Percentiles rank a stretch among this genome's conserved stretches.
Conservation (phyloP, 768 basidiomycete genomes). For the Phallus indusiatus region DNA sequence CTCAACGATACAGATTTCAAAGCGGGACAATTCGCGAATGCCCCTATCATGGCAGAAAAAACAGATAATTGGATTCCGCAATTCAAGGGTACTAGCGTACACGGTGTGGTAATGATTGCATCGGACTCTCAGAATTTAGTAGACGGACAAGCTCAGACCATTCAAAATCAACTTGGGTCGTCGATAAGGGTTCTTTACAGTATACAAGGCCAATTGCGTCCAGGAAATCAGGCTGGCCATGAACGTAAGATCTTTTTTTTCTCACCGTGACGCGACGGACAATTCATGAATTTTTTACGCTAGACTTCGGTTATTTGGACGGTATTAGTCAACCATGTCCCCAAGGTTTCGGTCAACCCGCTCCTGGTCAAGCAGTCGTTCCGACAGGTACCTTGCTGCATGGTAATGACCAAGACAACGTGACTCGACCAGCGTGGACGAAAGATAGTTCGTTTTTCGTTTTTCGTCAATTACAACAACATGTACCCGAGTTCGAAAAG, state of each 20-base stretch:
- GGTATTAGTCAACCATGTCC: conserved; percentile 17
- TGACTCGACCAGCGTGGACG: conserved; percentile 32
- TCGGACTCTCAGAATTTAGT: conserved; percentile 10
- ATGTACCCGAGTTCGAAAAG: conserved; percentile 26
- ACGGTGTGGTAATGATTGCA: conserved; percentile 18
- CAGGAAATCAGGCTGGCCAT: conserved; percentile 15
- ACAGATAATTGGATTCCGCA: conserved; percentile 12
- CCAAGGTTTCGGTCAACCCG: conserved; percentile 11
- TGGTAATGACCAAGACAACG: conserved; percentile 7
- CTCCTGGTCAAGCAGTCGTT: conserved; percentile 15
- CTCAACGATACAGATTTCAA: conserved; percentile 13
- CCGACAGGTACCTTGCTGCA: conserved; percentile 15
- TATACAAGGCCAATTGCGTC: conserved; percentile 13
- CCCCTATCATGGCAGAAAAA: conserved; percentile 14
- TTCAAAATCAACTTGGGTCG: conserved; percentile 11
- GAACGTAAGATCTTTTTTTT: conserved; percentile 13
- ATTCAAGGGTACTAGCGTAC: conserved; percentile 14
- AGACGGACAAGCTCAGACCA: neutral
- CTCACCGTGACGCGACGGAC: neutral
- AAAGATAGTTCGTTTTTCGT: conserved; percentile 43
- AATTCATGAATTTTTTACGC: no score
- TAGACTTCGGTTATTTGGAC: conserved; percentile 19
- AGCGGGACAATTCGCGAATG: conserved; percentile 14
- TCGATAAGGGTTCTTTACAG: conserved; percentile 8
- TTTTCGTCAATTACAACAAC: conserved; percentile 34